phyloP scores from a whole-genome alignment of 331 rosid genomes.

The Spiraea crenata region DNA sequence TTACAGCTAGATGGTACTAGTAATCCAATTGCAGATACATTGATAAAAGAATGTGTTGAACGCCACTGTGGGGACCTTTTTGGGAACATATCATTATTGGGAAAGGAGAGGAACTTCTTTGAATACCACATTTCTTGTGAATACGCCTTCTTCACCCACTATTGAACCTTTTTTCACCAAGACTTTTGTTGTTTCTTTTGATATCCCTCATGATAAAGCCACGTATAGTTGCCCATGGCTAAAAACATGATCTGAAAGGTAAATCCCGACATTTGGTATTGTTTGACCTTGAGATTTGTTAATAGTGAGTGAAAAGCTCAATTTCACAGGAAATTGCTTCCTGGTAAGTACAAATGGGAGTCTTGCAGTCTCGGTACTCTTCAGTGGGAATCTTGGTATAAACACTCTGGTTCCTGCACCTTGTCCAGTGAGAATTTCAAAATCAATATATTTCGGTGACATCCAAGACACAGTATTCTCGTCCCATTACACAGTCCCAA shows the following conservation, averaged over 20 bases:
- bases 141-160: too few relatives aligned
- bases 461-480: neutral
- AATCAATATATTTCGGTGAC: neutral
- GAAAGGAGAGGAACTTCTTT: too few relatives aligned
- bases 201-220: slow-evolving; percentile 5
- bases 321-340: neutral
- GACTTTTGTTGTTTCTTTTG: neutral
- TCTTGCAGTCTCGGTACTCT: neutral
- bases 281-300: slow-evolving; percentile 23
- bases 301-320: slow-evolving; percentile 3
- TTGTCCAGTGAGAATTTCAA: neutral
- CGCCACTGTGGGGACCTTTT: too few relatives aligned
- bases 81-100: too few relatives aligned
- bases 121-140: too few relatives aligned
- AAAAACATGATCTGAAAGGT: neutral
- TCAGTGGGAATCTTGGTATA: neutral
- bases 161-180: too few relatives aligned
- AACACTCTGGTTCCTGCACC: neutral
- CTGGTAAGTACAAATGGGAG: slow-evolving; percentile 5
- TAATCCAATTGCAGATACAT: too few relatives aligned
- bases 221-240: neutral
- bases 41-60: too few relatives aligned
- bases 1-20: too few relatives aligned
- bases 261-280: neutral
- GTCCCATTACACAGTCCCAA: slow-evolving; percentile 14